Evolutionary conservation across 257 asterid genomes (phyloP), one percentile per base, ranked within the genome.

Genomic region (Solanum lycopersicoides): DNA sequence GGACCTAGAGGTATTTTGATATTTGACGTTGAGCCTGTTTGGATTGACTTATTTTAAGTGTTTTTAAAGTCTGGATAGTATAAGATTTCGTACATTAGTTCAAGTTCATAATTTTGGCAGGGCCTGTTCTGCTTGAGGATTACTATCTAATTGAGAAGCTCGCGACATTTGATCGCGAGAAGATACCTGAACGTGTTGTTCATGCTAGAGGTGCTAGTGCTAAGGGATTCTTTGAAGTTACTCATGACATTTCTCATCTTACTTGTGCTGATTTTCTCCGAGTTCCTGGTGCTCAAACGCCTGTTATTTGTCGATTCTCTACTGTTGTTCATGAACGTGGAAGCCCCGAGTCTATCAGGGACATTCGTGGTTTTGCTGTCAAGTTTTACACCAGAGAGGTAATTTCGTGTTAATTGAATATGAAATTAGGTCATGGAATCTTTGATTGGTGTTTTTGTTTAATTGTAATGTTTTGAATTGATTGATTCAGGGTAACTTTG

Each of bases 151-250:
- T 85, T 13, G 90, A 88, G 86, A 88, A 88, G 4, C 79, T 88
- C 20, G 88, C 88, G 15, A 77, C 83, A 16, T 88, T 88, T 66
- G 88, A 88, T 66, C 88, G 90, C 20, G 90, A 88, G 15, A 32
- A 88, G 79, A 88, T 88, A 21, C 90, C 90, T 7, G 90, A 88
- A 37, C 88, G 90, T 35, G 90, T 88, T 86, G 90, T 88, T 42
- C 90, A 88, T 69, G 90, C 90, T 72, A 68, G 90, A 66, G 90
- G 90, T 76, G 90, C 88, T 10, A 86, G 90, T 80, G 90, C 90
- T n/a, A 85, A 88, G 44, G 90, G 90, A 12, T 88, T 85, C 83
- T 88, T 88, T 80, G 88, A 88, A 59, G 90, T 86, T 60, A 85
- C 88, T 69, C 88, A 85, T 86, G 88, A 86, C 16, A 39, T 85